Evolutionary conservation across 768 basidiomycete species (phyloP).

Genomic region (Lyophyllum decastes): DNA sequence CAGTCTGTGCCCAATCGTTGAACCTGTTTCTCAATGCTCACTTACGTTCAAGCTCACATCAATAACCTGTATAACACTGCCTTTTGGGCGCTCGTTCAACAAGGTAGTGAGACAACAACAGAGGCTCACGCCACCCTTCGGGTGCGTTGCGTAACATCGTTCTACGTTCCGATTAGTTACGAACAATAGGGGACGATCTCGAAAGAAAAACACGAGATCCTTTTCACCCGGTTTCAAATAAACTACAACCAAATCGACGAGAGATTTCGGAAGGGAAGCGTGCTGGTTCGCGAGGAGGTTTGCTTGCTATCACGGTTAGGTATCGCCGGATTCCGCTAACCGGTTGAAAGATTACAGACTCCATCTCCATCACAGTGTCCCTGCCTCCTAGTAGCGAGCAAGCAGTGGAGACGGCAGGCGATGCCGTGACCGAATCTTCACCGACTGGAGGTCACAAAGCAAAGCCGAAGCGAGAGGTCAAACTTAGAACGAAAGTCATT

Average conservation of each 20-base stretch:
- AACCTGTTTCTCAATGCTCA: not conserved
- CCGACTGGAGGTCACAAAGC: conserved; percentile 11
- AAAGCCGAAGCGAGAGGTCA: conserved; percentile 32
- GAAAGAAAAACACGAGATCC: conserved; percentile 87
- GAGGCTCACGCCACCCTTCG: conserved; percentile 82
- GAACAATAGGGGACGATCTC: conserved; percentile 79
- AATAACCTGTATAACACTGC: conserved; percentile 97
- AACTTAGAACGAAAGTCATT: conserved; percentile 45
- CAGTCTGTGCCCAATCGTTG: conserved; percentile 53
- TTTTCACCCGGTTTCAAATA: conserved; percentile 78
- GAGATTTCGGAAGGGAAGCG: conserved; percentile 83
- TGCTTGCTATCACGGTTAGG: conserved; percentile 3
- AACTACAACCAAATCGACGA: conserved; percentile 83
- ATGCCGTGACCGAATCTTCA: not conserved
- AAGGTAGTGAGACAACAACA: conserved; percentile 74
- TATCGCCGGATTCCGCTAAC: not conserved
- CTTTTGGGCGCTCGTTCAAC: conserved; percentile 92
- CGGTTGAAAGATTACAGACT: conserved; percentile 4
- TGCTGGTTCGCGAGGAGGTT: conserved; percentile 71
- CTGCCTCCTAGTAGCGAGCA: not conserved
- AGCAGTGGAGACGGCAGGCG: not conserved
- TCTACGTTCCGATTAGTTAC: not conserved
- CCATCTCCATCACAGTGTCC: not conserved
- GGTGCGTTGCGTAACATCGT: conserved; percentile 38
- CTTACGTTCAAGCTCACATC: conserved; percentile 73